Percentiles rank a stretch among this genome's conserved stretches.
Conservation (phyloP, 1,139 yeast species). For the Wickerhamomyces sp. region DNA sequence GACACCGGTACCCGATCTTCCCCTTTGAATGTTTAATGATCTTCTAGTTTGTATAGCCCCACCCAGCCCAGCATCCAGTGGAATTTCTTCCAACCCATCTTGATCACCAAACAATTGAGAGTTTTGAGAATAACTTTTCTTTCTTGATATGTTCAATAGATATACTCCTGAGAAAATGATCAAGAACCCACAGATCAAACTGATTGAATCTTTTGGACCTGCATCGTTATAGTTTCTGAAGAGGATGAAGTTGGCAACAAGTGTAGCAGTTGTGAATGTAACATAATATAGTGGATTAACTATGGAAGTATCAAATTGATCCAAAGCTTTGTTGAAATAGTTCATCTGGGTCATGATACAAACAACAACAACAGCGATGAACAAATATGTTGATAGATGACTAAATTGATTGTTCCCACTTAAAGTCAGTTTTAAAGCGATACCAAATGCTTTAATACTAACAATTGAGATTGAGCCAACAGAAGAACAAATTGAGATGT, state of each 20-base stretch:
- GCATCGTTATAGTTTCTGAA: slow-evolving; percentile 87
- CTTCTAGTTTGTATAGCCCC: slow-evolving; percentile 61
- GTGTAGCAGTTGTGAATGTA: slow-evolving; percentile 84
- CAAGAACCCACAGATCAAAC: slow-evolving; percentile 81
- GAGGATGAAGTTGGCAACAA: slow-evolving; percentile 79
- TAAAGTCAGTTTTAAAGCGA: slow-evolving; percentile 80
- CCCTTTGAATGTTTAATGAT: slow-evolving; percentile 31
- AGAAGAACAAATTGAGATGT: slow-evolving; percentile 82
- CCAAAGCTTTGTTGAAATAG: slow-evolving; percentile 88
- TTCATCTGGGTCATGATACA: slow-evolving; percentile 92
- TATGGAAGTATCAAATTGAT: slow-evolving; percentile 88
- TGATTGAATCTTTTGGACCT: slow-evolving; percentile 73
- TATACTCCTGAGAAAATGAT: slow-evolving; percentile 88
- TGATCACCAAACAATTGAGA: slow-evolving; percentile 32
- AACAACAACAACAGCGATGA: slow-evolving; percentile 69
- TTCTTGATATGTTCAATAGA: slow-evolving; percentile 72
- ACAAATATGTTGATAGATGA: slow-evolving; percentile 78
- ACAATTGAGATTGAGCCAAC: slow-evolving; percentile 91
- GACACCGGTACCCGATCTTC: slow-evolving; percentile 26
- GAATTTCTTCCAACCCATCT: slow-evolving; percentile 67
- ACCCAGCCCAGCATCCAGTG: slow-evolving; percentile 82
- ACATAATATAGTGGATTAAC: slow-evolving; percentile 91
- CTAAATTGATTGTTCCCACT: slow-evolving; percentile 89
- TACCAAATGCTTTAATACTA: slow-evolving; percentile 91
- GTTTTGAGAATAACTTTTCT: slow-evolving; percentile 33